Percentiles rank a stretch among this genome's conserved stretches.
Evolutionary conservation across 2,329 filamentous ascomycete species (phyloP).

Genomic region (Drechslerella stenobrocha): DNA sequence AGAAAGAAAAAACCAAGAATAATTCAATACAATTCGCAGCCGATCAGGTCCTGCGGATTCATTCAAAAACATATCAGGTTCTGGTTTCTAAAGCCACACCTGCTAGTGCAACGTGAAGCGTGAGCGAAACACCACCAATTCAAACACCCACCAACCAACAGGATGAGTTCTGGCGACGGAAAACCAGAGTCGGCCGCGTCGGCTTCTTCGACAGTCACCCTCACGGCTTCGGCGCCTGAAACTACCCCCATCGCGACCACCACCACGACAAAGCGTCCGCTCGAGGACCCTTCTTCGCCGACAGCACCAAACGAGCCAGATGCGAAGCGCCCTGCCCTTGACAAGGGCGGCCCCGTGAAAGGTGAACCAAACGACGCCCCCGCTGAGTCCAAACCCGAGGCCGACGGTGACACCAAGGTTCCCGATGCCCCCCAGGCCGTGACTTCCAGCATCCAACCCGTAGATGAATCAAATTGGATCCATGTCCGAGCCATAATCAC

Average conservation of each 20-base stretch:
- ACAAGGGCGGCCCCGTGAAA: slow-evolving; percentile 73
- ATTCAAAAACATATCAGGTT: slow-evolving; percentile 25
- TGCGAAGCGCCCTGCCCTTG: slow-evolving; percentile 91
- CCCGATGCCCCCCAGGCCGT: slow-evolving; percentile 60
- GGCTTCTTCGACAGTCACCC: slow-evolving; percentile 29
- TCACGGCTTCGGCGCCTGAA: slow-evolving; percentile 58
- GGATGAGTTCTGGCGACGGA: slow-evolving; percentile 56
- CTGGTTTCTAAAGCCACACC: slow-evolving; percentile 20
- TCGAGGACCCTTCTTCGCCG: slow-evolving; percentile 95
- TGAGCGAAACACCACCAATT: slow-evolving; percentile 20
- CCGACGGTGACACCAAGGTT: slow-evolving; percentile 70
- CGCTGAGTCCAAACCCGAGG: slow-evolving; percentile 60
- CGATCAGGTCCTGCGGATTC: slow-evolving; percentile 29
- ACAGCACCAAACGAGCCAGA: slow-evolving; percentile 92
- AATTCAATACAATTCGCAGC: slow-evolving; percentile 17
- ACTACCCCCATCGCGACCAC: slow-evolving; percentile 58
- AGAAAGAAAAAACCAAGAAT: slow-evolving; percentile 22
- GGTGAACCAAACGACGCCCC: slow-evolving; percentile 60
- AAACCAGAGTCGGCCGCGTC: slow-evolving; percentile 41
- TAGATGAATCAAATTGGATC: slow-evolving; percentile 91
- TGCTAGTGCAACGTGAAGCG: slow-evolving; percentile 44
- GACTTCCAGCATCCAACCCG: slow-evolving; percentile 63
- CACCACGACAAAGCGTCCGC: slow-evolving; percentile 80
- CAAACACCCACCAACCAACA: slow-evolving; percentile 25
- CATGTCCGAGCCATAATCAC: slow-evolving; percentile 97